Base-by-base conservation (phyloP, 140 eudicot species). In the Bidens hawaiensis region DNA sequence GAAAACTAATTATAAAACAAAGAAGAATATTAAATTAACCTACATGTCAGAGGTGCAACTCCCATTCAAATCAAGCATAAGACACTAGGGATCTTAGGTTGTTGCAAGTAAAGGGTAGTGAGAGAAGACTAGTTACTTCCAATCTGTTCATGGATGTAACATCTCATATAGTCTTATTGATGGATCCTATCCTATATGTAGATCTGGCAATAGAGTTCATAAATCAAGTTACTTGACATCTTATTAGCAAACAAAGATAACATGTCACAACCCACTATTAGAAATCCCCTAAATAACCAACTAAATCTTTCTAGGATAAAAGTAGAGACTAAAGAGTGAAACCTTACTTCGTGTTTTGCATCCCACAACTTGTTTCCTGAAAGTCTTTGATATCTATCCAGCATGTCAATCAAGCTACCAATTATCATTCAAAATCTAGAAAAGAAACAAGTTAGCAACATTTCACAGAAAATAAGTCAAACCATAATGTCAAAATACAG, bases 291-390 rank as follows among this genome's bases (percentile, higher is more conserved):
- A 43, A 38, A n/a, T n/a, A n/a, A n/a, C n/a, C 38, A 55, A 65
- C 73, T 62, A 68, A 60, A 71, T 61, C 58, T 24, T 11, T 23
- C 40, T 60, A 47, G 64, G 50, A 25, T 59, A 7, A 25, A 69
- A 60, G 70, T 11, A 60, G 50, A 60, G 62, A 40, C 71, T 68
- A 76, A 53, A 75, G 68, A 59, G 64, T 48, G 23, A 26, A 60
- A 38, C 26, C 45, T n/a, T 69, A 84, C 98, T 84, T 91, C 96
- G 82, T 91, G 98, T 75, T 91, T 91, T 19, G 89, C 93, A 87
- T 91, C 98, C 98, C 98, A 91, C 25, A 91, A 76, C 82, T 75
- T 91, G 49, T 81, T 91, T 53, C 86, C 91, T 38, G 95, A 77
- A 43, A 68, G 75, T 40, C 78, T 79, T 68, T 91, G 98, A 71